phyloP scores from a whole-genome alignment of 2,329 filamentous ascomycete species.

The Penicillium freii region DNA sequence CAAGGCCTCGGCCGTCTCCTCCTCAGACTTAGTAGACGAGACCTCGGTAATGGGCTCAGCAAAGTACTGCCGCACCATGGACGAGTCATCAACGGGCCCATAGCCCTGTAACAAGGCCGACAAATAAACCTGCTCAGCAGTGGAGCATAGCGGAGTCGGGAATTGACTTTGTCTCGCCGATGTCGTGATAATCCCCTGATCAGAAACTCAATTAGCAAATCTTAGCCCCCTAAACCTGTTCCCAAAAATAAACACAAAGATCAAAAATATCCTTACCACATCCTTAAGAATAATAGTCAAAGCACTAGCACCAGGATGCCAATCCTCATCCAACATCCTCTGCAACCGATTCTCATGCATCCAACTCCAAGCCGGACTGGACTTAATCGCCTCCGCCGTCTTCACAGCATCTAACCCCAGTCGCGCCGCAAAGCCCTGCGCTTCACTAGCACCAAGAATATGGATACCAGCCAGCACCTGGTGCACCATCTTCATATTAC shows the following conservation, averaged over 20 bases:
- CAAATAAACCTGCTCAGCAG: constrained; percentile 65
- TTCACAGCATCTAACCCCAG: constrained; percentile 53
- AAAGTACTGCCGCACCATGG: constrained; percentile 55
- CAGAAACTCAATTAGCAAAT: neutral
- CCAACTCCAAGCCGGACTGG: constrained; percentile 56
- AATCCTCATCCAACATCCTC: constrained; percentile 54
- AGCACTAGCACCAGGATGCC: constrained; percentile 58
- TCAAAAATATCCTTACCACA: constrained; percentile 33
- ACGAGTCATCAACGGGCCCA: constrained; percentile 54
- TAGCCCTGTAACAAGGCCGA: constrained; percentile 59
- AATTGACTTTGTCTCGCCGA: constrained; percentile 60
- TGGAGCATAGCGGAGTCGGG: constrained; percentile 59
- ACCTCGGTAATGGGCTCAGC: constrained; percentile 43
- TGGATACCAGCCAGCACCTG: constrained; percentile 63
- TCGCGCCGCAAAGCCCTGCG: constrained; percentile 58
- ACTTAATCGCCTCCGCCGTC: constrained; percentile 47
- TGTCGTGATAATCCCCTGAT: constrained; percentile 63
- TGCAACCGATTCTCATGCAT: constrained; percentile 62
- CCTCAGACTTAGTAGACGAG: constrained; percentile 30
- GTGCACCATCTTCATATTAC: constrained; percentile 64
- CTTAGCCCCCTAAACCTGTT: neutral
- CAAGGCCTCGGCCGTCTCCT: constrained; percentile 36
- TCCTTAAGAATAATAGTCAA: constrained; percentile 62
- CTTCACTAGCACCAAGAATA: constrained; percentile 60
- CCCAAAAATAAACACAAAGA: neutral